These are phyloP conservation scores for Starmerella riodocensis DNA, from an alignment of 805 yeast genomes.

Conservation along the genomic window DNA sequence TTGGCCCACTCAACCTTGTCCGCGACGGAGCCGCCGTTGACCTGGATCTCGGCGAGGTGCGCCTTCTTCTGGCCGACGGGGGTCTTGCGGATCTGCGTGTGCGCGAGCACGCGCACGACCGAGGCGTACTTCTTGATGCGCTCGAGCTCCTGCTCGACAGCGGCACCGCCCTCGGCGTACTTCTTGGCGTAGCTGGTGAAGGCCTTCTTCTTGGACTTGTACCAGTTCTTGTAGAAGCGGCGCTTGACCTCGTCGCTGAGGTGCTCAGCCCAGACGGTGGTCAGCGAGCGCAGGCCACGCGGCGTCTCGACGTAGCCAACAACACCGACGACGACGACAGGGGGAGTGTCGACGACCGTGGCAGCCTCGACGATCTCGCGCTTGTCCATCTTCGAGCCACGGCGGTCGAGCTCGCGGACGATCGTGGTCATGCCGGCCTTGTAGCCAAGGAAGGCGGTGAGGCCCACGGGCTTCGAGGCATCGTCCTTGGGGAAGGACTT, in stretches of 20 bases:
- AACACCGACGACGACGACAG: constrained; percentile 97
- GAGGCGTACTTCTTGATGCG: constrained; percentile 97
- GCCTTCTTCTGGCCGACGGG: constrained; percentile 99
- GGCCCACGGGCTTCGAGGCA: constrained; percentile 92
- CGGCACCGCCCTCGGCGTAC: constrained; percentile 83
- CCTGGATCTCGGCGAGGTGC: constrained; percentile 98
- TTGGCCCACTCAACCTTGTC: constrained; percentile 98
- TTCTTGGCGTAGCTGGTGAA: constrained; percentile 99
- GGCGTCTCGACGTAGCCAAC: constrained; percentile 99
- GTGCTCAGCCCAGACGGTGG: constrained; percentile 99
- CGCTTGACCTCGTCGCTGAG: constrained; percentile 97
- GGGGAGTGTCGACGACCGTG: constrained; percentile 98
- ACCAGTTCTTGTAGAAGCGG: constrained; percentile 99
- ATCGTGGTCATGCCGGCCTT: constrained; percentile 99
- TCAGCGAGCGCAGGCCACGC: constrained; percentile 98
- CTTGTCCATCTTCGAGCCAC: constrained; percentile 99
- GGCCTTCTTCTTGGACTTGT: constrained; percentile 99
- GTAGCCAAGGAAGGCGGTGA: constrained; percentile 99
- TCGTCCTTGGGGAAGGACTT: constrained; percentile 99
- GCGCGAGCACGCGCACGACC: constrained; percentile 97
- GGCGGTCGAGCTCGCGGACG: constrained; percentile 99
- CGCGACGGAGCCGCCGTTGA: constrained; percentile 97
- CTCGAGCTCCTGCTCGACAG: constrained; percentile 90
- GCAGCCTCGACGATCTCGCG: constrained; percentile 99
- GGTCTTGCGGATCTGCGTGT: constrained; percentile 98